A percentile compares a stretch with the other conserved stretches of the same genome.
phyloP scores from a whole-genome alignment of 1,284 basidiomycete species.

The Pulveroboletus sp. region DNA sequence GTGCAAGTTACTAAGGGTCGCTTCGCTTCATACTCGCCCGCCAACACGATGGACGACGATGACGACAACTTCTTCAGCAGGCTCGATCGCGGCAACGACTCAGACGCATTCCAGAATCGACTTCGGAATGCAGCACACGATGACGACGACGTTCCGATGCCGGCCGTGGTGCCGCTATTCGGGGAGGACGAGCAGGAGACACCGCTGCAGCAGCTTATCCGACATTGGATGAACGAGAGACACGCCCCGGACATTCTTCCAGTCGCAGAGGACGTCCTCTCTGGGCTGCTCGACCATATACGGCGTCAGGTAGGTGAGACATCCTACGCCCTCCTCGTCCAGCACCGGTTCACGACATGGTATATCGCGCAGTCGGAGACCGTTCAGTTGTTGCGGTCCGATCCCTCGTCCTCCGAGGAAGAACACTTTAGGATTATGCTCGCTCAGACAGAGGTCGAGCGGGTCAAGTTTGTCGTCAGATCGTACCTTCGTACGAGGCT shows the following conservation, averaged over 20 bases:
- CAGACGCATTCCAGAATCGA: slow-evolving; percentile 33
- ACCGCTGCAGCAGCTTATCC: slow-evolving; percentile 63
- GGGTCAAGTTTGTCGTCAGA: slow-evolving; percentile 86
- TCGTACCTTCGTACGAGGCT: slow-evolving; percentile 86
- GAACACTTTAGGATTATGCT: slow-evolving; percentile 90
- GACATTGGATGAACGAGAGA: slow-evolving; percentile 86
- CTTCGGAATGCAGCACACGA: slow-evolving; percentile 32
- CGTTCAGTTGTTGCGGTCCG: slow-evolving; percentile 69
- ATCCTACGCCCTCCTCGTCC: slow-evolving; percentile 19
- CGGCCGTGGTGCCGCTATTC: slow-evolving; percentile 14
- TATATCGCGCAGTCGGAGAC: slow-evolving; percentile 50
- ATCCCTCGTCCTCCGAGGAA: slow-evolving; percentile 82
- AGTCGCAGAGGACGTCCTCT: slow-evolving; percentile 74
- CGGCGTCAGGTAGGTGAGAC: slow-evolving; percentile 74
- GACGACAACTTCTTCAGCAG: slow-evolving; percentile 33
- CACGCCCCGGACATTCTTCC: slow-evolving; percentile 79
- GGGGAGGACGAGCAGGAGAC: slow-evolving; percentile 38
- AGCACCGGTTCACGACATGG: neutral
- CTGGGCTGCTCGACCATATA: slow-evolving; percentile 76
- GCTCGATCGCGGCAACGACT: slow-evolving; percentile 19
- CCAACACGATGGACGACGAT: slow-evolving; percentile 28
- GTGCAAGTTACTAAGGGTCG: too few relatives aligned
- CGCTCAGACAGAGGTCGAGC: slow-evolving; percentile 90
- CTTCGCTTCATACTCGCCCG: too few relatives aligned
- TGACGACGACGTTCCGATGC: slow-evolving; percentile 25